Evolutionary conservation across 345 rosid species (phyloP).

Genomic region (Capsella bursapastoris): DNA sequence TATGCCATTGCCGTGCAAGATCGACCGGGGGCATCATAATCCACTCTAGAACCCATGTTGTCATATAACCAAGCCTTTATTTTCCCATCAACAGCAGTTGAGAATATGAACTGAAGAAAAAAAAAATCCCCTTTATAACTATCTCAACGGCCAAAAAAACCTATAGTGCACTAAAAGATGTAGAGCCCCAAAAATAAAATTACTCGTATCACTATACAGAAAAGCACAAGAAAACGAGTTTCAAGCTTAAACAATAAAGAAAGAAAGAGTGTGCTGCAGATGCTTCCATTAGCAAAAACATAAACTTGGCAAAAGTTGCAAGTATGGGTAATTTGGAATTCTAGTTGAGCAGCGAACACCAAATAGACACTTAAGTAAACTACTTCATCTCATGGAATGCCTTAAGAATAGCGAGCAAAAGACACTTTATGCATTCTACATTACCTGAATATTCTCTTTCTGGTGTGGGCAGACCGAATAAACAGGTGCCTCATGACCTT

Average conservation of each 20-base stretch:
- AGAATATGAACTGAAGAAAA: constrained; percentile 59
- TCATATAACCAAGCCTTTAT: constrained; percentile 91
- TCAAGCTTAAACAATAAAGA: constrained; percentile 23
- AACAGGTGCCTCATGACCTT: constrained; percentile 79
- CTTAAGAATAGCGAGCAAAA: constrained; percentile 17
- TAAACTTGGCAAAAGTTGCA: constrained; percentile 7
- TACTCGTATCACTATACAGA: constrained; percentile 1
- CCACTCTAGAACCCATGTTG: constrained; percentile 74
- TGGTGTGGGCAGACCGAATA: constrained; percentile 72
- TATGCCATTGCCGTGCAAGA: constrained; percentile 80
- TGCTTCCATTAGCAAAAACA: background rate
- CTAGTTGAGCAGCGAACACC: constrained; percentile 15
- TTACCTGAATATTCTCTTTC: constrained; percentile 71
- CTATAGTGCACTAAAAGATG: constrained; percentile 1
- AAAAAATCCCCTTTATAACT: constrained; percentile 18
- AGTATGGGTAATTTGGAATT: background rate
- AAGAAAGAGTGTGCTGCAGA: constrained; percentile 6
- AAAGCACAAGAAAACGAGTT: constrained; percentile 13
- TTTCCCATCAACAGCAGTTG: constrained; percentile 65
- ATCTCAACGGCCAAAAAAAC: constrained; percentile 20
- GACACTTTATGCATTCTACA: constrained; percentile 5
- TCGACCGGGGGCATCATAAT: constrained; percentile 83
- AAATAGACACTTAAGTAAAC: constrained; percentile 8
- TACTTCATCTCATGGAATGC: constrained; percentile 1
- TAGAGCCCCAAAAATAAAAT: constrained; percentile 5